These are phyloP conservation scores for Arachis monticola DNA, from an alignment of 331 rosid species.

Conservation along the genomic window DNA sequence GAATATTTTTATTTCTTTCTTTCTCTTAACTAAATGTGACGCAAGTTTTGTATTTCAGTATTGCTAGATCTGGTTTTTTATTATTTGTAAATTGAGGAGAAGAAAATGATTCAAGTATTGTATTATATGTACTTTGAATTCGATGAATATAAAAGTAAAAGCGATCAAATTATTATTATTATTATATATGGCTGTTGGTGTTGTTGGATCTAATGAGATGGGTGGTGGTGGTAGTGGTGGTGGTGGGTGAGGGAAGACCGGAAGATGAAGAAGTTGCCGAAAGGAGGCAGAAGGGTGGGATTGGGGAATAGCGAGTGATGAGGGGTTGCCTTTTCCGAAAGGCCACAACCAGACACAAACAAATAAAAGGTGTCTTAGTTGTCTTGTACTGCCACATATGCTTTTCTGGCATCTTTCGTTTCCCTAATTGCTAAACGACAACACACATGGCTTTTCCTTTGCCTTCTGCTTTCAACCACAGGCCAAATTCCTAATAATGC, in stretches of 20 bases:
- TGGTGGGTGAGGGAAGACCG: neutral
- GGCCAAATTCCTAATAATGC: constrained; percentile 28
- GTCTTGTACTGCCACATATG: constrained; percentile 32
- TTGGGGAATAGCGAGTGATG: constrained; percentile 16
- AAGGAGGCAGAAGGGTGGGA: constrained; percentile 27
- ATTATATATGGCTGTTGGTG: no score
- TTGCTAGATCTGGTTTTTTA: constrained; percentile 58
- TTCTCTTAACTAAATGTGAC: neutral
- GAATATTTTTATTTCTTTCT: neutral
- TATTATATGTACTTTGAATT: constrained; percentile 32
- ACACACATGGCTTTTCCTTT: constrained; percentile 11
- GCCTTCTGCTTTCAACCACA: constrained; percentile 19
- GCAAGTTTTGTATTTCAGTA: constrained; percentile 46
- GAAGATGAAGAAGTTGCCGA: neutral
- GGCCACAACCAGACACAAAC: constrained; percentile 42
- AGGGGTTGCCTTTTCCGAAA: constrained; percentile 24
- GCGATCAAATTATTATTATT: neutral
- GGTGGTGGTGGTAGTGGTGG: no score
- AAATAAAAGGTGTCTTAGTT: constrained; percentile 34
- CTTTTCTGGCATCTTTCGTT: constrained; percentile 35
- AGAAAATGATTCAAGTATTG: constrained; percentile 12
- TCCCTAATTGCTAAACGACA: constrained; percentile 40
- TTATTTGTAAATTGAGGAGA: constrained; percentile 40
- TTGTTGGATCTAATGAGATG: no score
- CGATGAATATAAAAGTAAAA: constrained; percentile 27